Evolutionary conservation across 257 asterid species (phyloP).

Genomic region (Echites panduratus): DNA sequence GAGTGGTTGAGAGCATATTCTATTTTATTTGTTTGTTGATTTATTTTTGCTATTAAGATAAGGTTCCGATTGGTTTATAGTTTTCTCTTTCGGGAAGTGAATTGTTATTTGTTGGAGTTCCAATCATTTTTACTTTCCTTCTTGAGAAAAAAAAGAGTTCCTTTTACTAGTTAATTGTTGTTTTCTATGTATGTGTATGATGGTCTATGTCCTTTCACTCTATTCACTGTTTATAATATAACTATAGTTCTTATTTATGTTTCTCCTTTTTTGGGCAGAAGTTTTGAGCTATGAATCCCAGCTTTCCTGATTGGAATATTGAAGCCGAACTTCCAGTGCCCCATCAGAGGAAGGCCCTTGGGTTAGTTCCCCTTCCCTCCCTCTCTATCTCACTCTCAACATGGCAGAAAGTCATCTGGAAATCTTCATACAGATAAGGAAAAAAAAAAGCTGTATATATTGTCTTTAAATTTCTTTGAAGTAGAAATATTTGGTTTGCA

Average conservation of each 20-base stretch:
- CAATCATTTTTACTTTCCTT: slow-evolving; percentile 5
- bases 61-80: neutral
- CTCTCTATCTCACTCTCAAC: neutral
- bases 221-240: neutral
- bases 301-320: slow-evolving; percentile 55
- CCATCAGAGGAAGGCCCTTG: slow-evolving; percentile 40
- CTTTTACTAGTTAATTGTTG: neutral
- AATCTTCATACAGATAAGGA: neutral
- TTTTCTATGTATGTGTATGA: neutral
- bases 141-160: neutral
- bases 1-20: neutral
- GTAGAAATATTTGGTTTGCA: slow-evolving; percentile 1
- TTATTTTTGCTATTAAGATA: neutral
- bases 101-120: neutral
- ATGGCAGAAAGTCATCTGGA: neutral
- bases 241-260: neutral
- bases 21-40: neutral
- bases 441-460: neutral
- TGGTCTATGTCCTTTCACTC: neutral
- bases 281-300: slow-evolving; percentile 37
- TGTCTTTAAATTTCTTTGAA: neutral
- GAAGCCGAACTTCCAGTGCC: slow-evolving; percentile 37
- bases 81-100: slow-evolving; percentile 7
- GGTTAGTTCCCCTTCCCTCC: slow-evolving; percentile 30
- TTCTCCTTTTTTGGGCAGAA: neutral